Percentiles rank a stretch among this genome's conserved stretches.
Conservation (phyloP, 192 early-diverging fungal genomes). For the Podila minutissima region DNA sequence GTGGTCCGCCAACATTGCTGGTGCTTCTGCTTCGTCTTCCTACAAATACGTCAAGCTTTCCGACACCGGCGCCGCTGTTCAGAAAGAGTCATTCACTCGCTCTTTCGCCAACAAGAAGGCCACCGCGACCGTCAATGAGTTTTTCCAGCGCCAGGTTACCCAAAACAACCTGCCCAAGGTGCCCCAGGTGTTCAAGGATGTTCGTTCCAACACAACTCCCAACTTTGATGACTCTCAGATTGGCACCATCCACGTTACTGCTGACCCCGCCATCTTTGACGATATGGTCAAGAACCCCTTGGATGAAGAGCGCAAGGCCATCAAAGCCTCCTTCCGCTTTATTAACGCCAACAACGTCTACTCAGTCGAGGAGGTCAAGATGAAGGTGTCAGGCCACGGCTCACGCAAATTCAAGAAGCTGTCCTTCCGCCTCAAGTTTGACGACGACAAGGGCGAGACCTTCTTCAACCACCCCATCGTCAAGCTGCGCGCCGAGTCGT, state of each 20-base stretch:
- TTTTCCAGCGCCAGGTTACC: conserved; percentile 20
- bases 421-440: conserved; percentile 52
- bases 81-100: conserved; percentile 19
- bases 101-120: conserved; percentile 15
- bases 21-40: conserved; percentile 7
- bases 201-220: conserved; percentile 8
- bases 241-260: conserved; percentile 45
- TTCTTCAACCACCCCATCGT: conserved; percentile 42
- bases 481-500: conserved; percentile 41
- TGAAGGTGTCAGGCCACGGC: conserved; percentile 54
- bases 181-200: conserved; percentile 16
- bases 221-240: conserved; percentile 52
- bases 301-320: conserved; percentile 20
- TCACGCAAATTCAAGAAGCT: conserved; percentile 49
- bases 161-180: conserved; percentile 11
- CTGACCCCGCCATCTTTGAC: conserved; percentile 19
- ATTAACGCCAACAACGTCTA: conserved; percentile 28
- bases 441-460: conserved; percentile 25
- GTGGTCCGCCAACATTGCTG: conserved; percentile 32
- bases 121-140: conserved; percentile 23
- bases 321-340: conserved; percentile 33
- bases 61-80: neutral
- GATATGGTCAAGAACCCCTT: conserved; percentile 41
- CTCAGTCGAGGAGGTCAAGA: conserved; percentile 27
- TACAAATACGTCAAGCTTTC: conserved; percentile 28